Evolutionary conservation across 805 yeast genomes (phyloP), one percentile per base, ranked within the genome.

Genomic region (Barnettozyma californica): DNA sequence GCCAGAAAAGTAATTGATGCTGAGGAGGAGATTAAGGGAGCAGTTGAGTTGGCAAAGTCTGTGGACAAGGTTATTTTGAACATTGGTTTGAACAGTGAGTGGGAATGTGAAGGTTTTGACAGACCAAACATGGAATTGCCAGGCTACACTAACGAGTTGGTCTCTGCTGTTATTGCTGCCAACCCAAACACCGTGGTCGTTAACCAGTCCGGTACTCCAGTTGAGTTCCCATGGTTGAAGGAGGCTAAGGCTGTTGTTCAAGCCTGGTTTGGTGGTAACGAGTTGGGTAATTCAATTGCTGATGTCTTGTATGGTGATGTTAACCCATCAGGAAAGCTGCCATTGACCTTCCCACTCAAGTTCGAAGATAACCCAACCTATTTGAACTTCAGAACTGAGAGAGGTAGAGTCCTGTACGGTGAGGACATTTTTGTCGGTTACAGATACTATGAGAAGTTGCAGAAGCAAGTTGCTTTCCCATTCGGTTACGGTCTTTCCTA

Each of bases 351-450:
- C 73, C 86, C 86, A 25, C 55, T 66, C 45, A 68, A 63, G 49
- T 57, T 70, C 38, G 71, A 75, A 53, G 83, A 81, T 61, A 79
- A 75, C 48, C 85, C 86, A 11, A 70, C 84, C 1, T 80, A 61
- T 63, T 61, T 78, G 56, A 78, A 74, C 63, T 78, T 68, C 66
- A 67, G 68, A 36, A 68, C 81, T 13, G 74, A 71, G 53, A 70
- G 70, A 53, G 84, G 84, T 41, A 67, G 74, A 48, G 78, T 74
- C 21, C 57, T 75, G 45, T 83, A 82, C 54, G 85, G 87, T 49
- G 88, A 83, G 60, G 86, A 80, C 60, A 75, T 82, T 38, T 81
- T 69, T 58, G 78, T 82, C 45, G 87, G 87, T 20, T 81, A 82
- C 68, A 68, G 80, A 49, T 79, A 64, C 66, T 27, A 27, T 9